Conservation (phyloP, 352 stramenopile genomes). For the Pythium graminicola region DNA sequence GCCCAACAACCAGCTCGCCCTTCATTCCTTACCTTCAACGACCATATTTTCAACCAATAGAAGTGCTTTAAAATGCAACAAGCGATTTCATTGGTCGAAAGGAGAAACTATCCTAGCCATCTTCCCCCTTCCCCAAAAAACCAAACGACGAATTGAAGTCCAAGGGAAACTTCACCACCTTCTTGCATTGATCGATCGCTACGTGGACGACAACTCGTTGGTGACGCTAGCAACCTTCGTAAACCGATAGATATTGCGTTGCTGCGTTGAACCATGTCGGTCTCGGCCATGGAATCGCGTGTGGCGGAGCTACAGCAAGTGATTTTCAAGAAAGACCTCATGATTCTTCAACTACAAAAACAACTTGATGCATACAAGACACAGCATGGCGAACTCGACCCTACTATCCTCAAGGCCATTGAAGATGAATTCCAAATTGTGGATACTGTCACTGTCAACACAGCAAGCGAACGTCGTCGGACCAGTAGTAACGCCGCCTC, state of each 20-base stretch:
- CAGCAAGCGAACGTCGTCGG: constrained; percentile 11
- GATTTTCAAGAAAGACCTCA: constrained; percentile 80
- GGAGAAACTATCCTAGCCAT: not conserved
- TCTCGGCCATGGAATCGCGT: constrained; percentile 36
- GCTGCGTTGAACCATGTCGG: constrained; percentile 1
- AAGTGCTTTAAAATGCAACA: too few relatives aligned
- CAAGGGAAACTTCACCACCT: not conserved
- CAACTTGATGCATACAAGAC: constrained; percentile 54
- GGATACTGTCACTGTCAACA: constrained; percentile 16
- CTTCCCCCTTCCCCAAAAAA: not conserved
- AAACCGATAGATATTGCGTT: not conserved
- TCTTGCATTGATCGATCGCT: not conserved
- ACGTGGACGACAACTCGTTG: not conserved
- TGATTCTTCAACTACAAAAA: constrained; percentile 72
- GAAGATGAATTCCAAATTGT: constrained; percentile 21
- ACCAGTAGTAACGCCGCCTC: constrained; percentile 12
- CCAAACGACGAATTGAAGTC: constrained; percentile 12
- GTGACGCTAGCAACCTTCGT: too few relatives aligned
- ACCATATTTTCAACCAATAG: not conserved
- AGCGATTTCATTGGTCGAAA: constrained; percentile 8
- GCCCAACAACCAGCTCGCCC: not conserved
- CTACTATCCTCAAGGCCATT: constrained; percentile 21
- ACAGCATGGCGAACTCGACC: constrained; percentile 45
- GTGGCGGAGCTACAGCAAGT: constrained; percentile 69
- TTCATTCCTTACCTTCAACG: not conserved